phyloP scores from a whole-genome alignment of 495 filamentous ascomycete genomes.

The Penicillium roqueforti region DNA sequence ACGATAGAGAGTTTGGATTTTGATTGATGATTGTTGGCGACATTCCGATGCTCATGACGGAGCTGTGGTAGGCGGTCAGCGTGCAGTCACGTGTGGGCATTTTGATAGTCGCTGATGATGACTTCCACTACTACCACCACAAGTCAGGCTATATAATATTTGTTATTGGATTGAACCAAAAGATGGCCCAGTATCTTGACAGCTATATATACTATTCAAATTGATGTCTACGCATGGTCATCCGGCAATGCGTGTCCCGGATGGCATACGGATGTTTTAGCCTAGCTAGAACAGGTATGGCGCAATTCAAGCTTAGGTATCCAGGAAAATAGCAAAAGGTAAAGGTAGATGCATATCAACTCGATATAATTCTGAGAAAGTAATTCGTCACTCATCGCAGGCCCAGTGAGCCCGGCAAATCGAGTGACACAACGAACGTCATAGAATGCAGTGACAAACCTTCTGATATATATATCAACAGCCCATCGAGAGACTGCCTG shows the following conservation, averaged over 20 bases:
- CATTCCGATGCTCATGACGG: slow-evolving; percentile 22
- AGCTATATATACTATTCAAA: background rate
- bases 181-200: background rate
- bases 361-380: too few species aligned
- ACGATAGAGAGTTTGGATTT: slow-evolving; percentile 7
- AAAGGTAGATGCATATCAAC: too few species aligned
- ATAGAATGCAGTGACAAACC: too few species aligned
- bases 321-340: too few species aligned
- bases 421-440: too few species aligned
- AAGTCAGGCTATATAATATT: background rate
- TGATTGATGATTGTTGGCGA: slow-evolving; percentile 18
- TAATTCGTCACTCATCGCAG: too few species aligned
- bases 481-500: background rate
- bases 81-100: slow-evolving; percentile 12
- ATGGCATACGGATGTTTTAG: too few species aligned
- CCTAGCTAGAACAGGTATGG: too few species aligned
- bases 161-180: background rate
- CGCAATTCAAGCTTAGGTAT: too few species aligned
- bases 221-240: background rate
- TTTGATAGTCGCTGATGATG: background rate
- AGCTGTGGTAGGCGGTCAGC: slow-evolving; percentile 30
- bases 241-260: slow-evolving; percentile 4
- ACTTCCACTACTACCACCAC: background rate
- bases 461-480: too few species aligned
- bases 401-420: too few species aligned